These are phyloP conservation scores for Taiwanofungus camphoratus DNA, from an alignment of 1,284 basidiomycete genomes.

Conservation along the genomic window DNA sequence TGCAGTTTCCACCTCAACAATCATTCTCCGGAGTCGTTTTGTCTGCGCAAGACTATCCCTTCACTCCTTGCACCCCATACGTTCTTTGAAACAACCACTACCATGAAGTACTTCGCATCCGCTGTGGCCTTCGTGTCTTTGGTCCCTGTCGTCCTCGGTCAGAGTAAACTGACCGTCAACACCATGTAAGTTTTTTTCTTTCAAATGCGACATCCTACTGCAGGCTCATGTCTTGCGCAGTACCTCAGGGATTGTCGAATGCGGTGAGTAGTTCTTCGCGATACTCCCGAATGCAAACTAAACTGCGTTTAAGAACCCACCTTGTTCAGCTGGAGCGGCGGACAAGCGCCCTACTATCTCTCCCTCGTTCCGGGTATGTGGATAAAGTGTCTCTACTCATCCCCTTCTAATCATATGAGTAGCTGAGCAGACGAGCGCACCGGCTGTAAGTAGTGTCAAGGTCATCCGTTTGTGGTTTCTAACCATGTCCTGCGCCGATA, in stretches of 20 bases:
- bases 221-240: slow-evolving; percentile 1
- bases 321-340: slow-evolving; percentile 50
- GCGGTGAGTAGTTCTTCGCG: slow-evolving; percentile 38
- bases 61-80: slow-evolving; percentile 12
- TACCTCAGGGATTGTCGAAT: slow-evolving; percentile 39
- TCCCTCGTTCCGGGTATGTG: slow-evolving; percentile 52
- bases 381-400: too few relatives aligned
- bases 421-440: slow-evolving; percentile 52
- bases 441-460: slow-evolving; percentile 39
- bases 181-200: slow-evolving; percentile 51
- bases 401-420: too few relatives aligned
- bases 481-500: slow-evolving; percentile 17
- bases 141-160: slow-evolving; percentile 39
- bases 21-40: background rate
- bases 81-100: slow-evolving; percentile 7
- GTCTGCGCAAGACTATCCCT: background rate
- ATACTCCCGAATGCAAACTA: background rate
- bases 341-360: slow-evolving; percentile 58
- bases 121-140: slow-evolving; percentile 40
- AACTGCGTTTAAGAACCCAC: slow-evolving; percentile 44
- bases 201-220: background rate
- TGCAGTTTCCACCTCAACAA: background rate
- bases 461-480: background rate
- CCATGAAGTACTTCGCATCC: slow-evolving; percentile 49
- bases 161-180: slow-evolving; percentile 45